phyloP scores from a whole-genome alignment of 345 rosid genomes.

The Schrenkiella parvula region DNA sequence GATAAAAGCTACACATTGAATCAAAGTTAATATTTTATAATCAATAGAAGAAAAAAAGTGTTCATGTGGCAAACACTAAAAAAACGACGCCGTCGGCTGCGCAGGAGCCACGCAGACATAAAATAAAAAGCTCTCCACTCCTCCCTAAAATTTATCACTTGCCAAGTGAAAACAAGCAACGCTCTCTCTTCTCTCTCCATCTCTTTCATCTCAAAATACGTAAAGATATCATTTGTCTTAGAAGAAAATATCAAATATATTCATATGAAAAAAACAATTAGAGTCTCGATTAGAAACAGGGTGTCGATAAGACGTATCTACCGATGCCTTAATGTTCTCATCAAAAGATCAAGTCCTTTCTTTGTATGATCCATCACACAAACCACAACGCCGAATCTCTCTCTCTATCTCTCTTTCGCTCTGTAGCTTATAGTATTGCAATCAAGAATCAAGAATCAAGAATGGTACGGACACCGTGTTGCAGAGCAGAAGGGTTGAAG shows the following conservation, averaged over 20 bases:
- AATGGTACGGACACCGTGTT: constrained; percentile 41
- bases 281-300: background rate
- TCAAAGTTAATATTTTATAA: background rate
- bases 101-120: background rate
- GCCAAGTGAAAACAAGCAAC: constrained; percentile 2
- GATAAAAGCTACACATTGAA: background rate
- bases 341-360: constrained; percentile 22
- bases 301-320: constrained; percentile 25
- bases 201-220: background rate
- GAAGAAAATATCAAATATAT: background rate
- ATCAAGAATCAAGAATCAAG: constrained; percentile 22
- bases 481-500: constrained; percentile 36
- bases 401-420: background rate
- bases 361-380: background rate
- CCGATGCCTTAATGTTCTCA: constrained; percentile 24
- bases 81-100: constrained; percentile 24
- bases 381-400: background rate
- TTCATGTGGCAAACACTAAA: background rate
- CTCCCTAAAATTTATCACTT: background rate
- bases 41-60: too few relatives aligned
- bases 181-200: background rate
- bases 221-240: background rate
- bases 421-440: background rate
- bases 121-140: background rate
- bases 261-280: background rate